These are phyloP conservation scores for Cytospora schulzeri DNA, from an alignment of 2,329 filamentous ascomycete genomes.

Conservation along the genomic window DNA sequence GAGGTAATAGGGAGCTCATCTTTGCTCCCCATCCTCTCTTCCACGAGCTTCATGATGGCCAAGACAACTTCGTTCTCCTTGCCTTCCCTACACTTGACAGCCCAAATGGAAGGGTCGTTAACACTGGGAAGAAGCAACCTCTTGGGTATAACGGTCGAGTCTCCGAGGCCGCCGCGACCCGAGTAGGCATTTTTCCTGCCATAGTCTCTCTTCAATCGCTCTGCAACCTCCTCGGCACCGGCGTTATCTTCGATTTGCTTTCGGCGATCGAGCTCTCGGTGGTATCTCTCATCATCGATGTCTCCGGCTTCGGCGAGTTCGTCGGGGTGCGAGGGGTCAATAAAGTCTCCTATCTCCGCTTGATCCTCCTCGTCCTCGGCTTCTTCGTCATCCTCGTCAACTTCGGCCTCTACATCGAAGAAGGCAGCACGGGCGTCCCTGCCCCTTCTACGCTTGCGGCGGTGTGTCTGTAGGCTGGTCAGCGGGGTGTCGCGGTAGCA, in stretches of 20 bases:
- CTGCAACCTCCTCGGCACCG: conserved; percentile 92
- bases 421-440: conserved; percentile 75
- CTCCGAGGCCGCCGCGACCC: conserved; percentile 56
- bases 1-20: conserved; percentile 83
- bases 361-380: conserved; percentile 90
- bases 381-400: conserved; percentile 89
- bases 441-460: conserved; percentile 74
- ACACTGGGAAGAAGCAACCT: conserved; percentile 87
- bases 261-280: conserved; percentile 90
- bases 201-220: conserved; percentile 84
- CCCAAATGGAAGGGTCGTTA: conserved; percentile 95
- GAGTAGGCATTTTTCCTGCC: conserved; percentile 64
- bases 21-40: conserved; percentile 76
- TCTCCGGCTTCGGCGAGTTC: conserved; percentile 80
- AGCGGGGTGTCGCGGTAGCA: background rate
- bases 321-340: conserved; percentile 87
- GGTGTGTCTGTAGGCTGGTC: conserved; percentile 55
- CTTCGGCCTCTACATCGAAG: conserved; percentile 97
- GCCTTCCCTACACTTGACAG: conserved; percentile 87
- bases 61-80: conserved; percentile 93
- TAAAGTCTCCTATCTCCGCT: conserved; percentile 80
- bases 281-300: conserved; percentile 85
- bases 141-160: conserved; percentile 79
- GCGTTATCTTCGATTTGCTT: conserved; percentile 85
- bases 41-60: conserved; percentile 83